These are phyloP conservation scores for Aplosporella prunicola DNA, from an alignment of 2,329 filamentous ascomycete species.

Conservation along the genomic window DNA sequence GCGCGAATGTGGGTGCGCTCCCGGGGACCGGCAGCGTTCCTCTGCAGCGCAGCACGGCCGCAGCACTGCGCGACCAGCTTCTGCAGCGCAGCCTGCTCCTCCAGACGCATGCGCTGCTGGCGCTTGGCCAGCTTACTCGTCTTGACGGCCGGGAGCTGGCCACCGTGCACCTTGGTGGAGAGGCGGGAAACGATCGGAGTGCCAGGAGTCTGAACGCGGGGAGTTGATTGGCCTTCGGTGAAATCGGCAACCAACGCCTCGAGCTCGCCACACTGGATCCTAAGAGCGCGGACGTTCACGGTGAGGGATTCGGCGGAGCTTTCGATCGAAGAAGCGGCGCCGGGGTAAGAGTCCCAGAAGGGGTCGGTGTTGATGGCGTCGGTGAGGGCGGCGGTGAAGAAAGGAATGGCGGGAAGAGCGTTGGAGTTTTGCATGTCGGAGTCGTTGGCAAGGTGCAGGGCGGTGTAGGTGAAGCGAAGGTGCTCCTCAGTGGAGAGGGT, in stretches of 20 bases:
- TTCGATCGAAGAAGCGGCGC: conserved; percentile 35
- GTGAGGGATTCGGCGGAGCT: conserved; percentile 34
- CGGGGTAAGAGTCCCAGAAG: conserved; percentile 32
- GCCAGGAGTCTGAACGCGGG: conserved; percentile 16
- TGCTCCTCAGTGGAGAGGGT: conserved; percentile 39
- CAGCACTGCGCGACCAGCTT: conserved; percentile 35
- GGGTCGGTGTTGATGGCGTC: conserved; percentile 32
- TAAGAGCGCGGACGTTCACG: conserved; percentile 37
- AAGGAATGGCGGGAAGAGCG: conserved; percentile 14
- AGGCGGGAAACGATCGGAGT: no score
- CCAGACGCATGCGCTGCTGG: conserved; percentile 34
- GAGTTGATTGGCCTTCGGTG: conserved; percentile 16
- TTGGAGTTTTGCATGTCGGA: conserved; percentile 20
- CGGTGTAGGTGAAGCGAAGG: conserved; percentile 38
- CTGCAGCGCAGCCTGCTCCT: conserved; percentile 35
- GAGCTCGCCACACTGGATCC: conserved; percentile 33
- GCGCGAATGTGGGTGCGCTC: conserved; percentile 6
- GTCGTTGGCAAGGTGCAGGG: conserved; percentile 35
- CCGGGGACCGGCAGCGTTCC: conserved; percentile 1
- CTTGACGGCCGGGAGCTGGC: conserved; percentile 17
- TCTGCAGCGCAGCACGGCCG: conserved; percentile 21
- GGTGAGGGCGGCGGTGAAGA: conserved; percentile 26
- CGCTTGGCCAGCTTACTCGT: conserved; percentile 36
- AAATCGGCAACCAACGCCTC: conserved; percentile 28
- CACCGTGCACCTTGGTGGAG: conserved; percentile 1